Evolutionary conservation across 768 basidiomycete genomes (phyloP), one percentile per base, ranked within the genome.

Genomic region (Arthromyces matolae): DNA sequence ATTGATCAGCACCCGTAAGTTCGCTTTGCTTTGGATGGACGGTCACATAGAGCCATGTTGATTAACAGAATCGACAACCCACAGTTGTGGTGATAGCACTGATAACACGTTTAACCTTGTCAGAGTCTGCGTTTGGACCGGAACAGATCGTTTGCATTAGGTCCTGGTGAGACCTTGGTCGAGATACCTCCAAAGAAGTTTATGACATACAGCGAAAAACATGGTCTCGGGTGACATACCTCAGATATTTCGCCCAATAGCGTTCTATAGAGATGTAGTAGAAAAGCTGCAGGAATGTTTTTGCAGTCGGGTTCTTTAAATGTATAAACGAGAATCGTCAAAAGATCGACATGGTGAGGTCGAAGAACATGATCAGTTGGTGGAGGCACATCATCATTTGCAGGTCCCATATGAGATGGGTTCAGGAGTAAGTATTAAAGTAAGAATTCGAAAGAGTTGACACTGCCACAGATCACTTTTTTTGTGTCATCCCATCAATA

Each of bases 341-440:
- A 70, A 13, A 91, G 68, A 40, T 77, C 76, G 42, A 92, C 70
- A 60, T 93, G 90, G 57, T 92, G 89, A 1, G 89, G 87, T 45
- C 81, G 75, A 23, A 92, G 72, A 47, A 81, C 72, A 64, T 88
- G 84, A 42, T 81, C 77, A 6, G 77, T 75, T 1, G 84, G 81
- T 7, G 83, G 80, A 45, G 79, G 80, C 18, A 73, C 70, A 27
- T 78, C 77, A 41, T 65, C 75, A 73, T 65, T 76, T 57, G 32
- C 45, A 29, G 6, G 18, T 14, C 32, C 25, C 14, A n/a, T n/a
- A n/a, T n/a, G n/a, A n/a, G n/a, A n/a, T n/a, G n/a, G n/a, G n/a
- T n/a, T n/a, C n/a, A n/a, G n/a, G n/a, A n/a, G n/a, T n/a, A n/a
- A 29, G 22, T 31, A 29, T 20, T 13, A 12, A 43, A 33, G 19